Evolutionary conservation across 768 basidiomycete species (phyloP), one percentile per base, ranked within the genome.

Genomic region (Tylopilus intermedius): DNA sequence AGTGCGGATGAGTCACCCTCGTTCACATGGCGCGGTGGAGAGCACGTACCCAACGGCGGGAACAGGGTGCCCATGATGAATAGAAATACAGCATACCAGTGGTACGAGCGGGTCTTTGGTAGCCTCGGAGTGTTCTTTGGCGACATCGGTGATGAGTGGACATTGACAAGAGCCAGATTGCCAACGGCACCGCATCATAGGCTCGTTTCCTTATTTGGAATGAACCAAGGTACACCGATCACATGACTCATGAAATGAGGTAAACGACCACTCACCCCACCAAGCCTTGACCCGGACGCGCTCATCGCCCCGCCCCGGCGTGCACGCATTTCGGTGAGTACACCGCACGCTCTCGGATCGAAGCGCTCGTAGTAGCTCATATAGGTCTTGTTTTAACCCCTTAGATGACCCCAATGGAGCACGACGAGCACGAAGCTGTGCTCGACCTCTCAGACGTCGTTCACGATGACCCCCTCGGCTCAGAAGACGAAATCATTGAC

Each of bases 21-120:
- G 50, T 26, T 37, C 40, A 14, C 11, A 26, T 8, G 26, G 10
- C 10, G 29, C 4, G n/a, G 2, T 14, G 10, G 15, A 3, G 37
- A 14, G 5, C 13, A 66, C 79, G 49, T 45, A 94, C 94, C 94
- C 27, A 97, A 77, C 27, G 94, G 94, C 8, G 94, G 94, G 52
- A 97, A 82, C 47, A 97, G 75, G 1, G 90, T 87, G n/a, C 94
- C 94, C 52, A 90, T 69, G 47, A 96, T 81, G 71, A 93, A 94
- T 32, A 97, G 78, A 10, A 94, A 37, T 53, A 88, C 82, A 13
- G 83, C 73, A 67, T 86, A 95, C 27, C 84, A 92, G 76, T 95
- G 92, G 64, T 90, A 78, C 39, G 78, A 78, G 66, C 77, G 82
- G 24, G 61, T 22, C 52, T 69, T 63, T 15, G 91, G 89, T 47